phyloP scores from a whole-genome alignment of 306 rosid genomes.

The Vachellia collinsii region DNA sequence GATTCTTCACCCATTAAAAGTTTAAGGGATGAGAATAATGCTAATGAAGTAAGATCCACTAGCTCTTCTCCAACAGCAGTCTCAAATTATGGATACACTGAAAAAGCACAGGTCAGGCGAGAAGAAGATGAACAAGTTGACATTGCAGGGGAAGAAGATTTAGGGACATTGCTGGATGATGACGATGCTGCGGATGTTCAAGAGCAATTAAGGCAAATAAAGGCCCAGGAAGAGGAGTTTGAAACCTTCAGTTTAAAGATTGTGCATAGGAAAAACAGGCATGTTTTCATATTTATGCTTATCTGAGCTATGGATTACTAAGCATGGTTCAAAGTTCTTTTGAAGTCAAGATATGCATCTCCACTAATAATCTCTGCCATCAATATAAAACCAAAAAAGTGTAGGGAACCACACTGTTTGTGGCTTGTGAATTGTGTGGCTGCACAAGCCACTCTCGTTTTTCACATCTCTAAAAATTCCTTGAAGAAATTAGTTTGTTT shows the following conservation, averaged over 20 bases:
- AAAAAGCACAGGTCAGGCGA: slow-evolving; percentile 65
- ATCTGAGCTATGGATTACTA: slow-evolving; percentile 22
- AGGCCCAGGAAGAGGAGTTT: slow-evolving; percentile 95
- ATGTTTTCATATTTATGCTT: slow-evolving; percentile 35
- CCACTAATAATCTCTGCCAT: slow-evolving; percentile 3
- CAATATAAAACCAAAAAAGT: neutral
- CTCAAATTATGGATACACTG: slow-evolving; percentile 80
- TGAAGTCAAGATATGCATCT: neutral
- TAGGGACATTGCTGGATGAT: slow-evolving; percentile 79
- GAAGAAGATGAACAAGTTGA: slow-evolving; percentile 74
- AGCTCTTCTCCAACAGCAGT: slow-evolving; percentile 80
- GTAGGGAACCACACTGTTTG: neutral
- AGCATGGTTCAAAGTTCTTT: slow-evolving; percentile 10
- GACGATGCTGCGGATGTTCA: slow-evolving; percentile 99
- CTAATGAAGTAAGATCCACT: slow-evolving; percentile 55
- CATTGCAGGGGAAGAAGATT: slow-evolving; percentile 73
- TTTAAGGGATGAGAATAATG: slow-evolving; percentile 74
- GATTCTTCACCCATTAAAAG: slow-evolving; percentile 84
- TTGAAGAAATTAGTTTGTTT: slow-evolving; percentile 25
- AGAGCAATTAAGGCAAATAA: slow-evolving; percentile 98
- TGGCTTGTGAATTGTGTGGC: neutral
- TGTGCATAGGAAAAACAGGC: slow-evolving; percentile 99
- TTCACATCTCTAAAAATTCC: slow-evolving; percentile 17
- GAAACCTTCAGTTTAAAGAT: slow-evolving; percentile 96
- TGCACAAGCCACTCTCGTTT: neutral